Conservation (phyloP, 2,329 filamentous ascomycete species). For the Lasiodiplodia theobromae region DNA sequence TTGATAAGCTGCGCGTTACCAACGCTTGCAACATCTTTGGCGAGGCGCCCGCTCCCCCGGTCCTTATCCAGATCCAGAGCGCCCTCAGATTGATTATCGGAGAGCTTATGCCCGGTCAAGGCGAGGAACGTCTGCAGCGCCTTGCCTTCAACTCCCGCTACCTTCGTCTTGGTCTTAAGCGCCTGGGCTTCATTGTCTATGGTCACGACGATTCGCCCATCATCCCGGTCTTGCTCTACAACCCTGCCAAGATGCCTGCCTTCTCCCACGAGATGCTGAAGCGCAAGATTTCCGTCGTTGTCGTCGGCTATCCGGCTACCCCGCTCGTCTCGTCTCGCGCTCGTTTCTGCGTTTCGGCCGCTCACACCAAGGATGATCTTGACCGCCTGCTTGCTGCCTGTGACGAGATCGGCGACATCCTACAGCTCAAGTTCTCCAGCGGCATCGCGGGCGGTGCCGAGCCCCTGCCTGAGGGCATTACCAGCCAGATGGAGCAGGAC, state of each 20-base stretch:
- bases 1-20: conserved; percentile 85
- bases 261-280: conserved; percentile 99
- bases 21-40: conserved; percentile 89
- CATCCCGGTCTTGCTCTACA: conserved; percentile 91
- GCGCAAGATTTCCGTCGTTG: conserved; percentile 96
- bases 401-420: conserved; percentile 87
- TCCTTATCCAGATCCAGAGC: conserved; percentile 88
- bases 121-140: conserved; percentile 92
- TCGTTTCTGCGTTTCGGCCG: conserved; percentile 92
- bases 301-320: conserved; percentile 96
- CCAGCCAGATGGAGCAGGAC: conserved; percentile 66
- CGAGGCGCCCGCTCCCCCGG: conserved; percentile 85
- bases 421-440: conserved; percentile 97
- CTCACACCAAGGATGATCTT: conserved; percentile 98
- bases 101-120: conserved; percentile 86
- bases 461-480: conserved; percentile 74
- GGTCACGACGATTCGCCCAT: conserved; percentile 98
- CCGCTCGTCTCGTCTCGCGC: conserved; percentile 93
- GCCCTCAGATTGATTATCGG: conserved; percentile 89
- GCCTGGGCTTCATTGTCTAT: conserved; percentile 94
- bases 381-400: conserved; percentile 88
- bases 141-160: conserved; percentile 99
- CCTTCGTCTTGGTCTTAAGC: conserved; percentile 95
- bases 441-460: conserved; percentile 89
- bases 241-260: conserved; percentile 98